These are phyloP conservation scores for Chrysochromulina tobinii DNA, from an alignment of 78 protist genomes.

Conservation along the genomic window DNA sequence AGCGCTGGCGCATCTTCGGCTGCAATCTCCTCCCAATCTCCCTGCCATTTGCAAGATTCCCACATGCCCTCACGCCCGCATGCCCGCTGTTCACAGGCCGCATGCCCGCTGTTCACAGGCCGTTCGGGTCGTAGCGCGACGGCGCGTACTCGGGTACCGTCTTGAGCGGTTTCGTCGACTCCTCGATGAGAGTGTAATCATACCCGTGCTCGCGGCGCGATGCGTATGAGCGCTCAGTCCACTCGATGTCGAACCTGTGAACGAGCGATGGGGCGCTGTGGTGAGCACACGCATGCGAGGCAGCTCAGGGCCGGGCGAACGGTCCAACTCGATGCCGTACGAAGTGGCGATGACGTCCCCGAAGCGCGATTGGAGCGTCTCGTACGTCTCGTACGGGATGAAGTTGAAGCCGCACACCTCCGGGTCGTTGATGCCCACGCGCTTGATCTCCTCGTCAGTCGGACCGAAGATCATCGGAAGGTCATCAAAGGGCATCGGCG, in stretches of 20 bases:
- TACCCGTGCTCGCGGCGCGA: not conserved
- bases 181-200: not conserved
- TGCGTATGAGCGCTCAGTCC: not conserved
- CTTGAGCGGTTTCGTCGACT: not conserved
- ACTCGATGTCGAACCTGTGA: not conserved
- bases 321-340: not conserved
- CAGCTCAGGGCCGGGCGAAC: too few relatives aligned
- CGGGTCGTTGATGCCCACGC: not conserved
- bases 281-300: too few relatives aligned
- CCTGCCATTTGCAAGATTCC: too few relatives aligned
- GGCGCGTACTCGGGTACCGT: not conserved
- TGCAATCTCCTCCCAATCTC: too few relatives aligned
- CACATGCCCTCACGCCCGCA: too few relatives aligned
- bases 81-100: too few relatives aligned
- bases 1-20: too few relatives aligned
- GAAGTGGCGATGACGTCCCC: not conserved
- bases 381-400: not conserved
- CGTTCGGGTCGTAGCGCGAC: too few relatives aligned
- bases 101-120: too few relatives aligned
- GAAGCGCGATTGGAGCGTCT: not conserved
- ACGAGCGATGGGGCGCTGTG: too few relatives aligned
- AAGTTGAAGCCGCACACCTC: not conserved
- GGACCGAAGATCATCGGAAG: not conserved
- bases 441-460: not conserved
- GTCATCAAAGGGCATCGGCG: not conserved